A percentile compares a stretch with the other conserved stretches of the same genome.
Conservation (phyloP, 768 basidiomycete genomes). For the Dioszegia hungarica region DNA sequence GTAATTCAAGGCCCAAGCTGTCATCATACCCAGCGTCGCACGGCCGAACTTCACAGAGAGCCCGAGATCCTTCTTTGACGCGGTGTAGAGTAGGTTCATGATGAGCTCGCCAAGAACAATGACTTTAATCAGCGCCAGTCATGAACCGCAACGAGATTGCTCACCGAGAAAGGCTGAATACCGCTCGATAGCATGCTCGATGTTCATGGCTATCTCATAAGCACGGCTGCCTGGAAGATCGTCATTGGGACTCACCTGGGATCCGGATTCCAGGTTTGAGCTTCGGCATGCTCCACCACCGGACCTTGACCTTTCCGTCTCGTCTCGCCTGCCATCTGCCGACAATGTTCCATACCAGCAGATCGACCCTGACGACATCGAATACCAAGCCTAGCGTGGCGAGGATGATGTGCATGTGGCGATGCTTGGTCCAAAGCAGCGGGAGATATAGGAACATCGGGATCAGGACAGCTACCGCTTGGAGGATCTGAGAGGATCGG, state of each 20-base stretch:
- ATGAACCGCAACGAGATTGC: too few species aligned
- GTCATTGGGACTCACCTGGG: conserved; percentile 11
- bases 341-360: conserved; percentile 10
- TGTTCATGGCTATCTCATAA: conserved; percentile 41
- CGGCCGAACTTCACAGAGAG: conserved; percentile 13
- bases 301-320: background rate
- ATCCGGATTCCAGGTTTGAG: conserved; percentile 11
- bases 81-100: conserved; percentile 21
- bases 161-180: conserved; percentile 28
- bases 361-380: conserved; percentile 16
- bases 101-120: conserved; percentile 19
- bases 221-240: background rate
- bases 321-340: background rate
- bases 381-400: conserved; percentile 21
- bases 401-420: conserved; percentile 20
- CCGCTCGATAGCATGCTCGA: conserved; percentile 49
- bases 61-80: conserved; percentile 13
- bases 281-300: conserved; percentile 9
- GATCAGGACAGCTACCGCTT: conserved; percentile 12
- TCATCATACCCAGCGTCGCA: conserved; percentile 19
- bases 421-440: conserved; percentile 19
- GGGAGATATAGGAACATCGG: conserved; percentile 24
- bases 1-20: conserved; percentile 26
- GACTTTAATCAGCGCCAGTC: background rate
- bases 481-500: conserved; percentile 14